phyloP scores from a whole-genome alignment of 768 basidiomycete species.

The Tylopilus subfusipes region DNA sequence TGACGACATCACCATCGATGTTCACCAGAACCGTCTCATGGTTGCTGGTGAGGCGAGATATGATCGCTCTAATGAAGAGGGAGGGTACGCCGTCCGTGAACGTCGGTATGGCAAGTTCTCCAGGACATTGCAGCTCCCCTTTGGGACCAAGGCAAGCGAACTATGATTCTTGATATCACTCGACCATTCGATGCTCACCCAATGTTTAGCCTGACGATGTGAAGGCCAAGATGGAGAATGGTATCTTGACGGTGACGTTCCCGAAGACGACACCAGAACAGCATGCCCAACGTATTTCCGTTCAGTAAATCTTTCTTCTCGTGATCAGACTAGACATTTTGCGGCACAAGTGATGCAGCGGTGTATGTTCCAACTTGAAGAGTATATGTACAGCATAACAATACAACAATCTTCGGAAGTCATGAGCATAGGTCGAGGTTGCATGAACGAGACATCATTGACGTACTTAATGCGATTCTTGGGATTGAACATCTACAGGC shows the following conservation, averaged over 20 bases:
- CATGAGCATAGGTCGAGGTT: too few species aligned
- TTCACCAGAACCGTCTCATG: conserved; percentile 44
- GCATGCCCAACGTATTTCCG: background rate
- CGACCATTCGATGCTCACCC: background rate
- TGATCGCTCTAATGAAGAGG: conserved; percentile 29
- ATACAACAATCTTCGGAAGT: too few species aligned
- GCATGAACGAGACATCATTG: too few species aligned
- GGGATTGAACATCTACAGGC: background rate
- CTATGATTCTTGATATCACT: conserved; percentile 11
- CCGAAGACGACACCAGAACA: conserved; percentile 40
- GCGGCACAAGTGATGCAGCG: too few species aligned
- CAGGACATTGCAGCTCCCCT: conserved; percentile 43
- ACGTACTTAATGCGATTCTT: too few species aligned
- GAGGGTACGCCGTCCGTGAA: conserved; percentile 42
- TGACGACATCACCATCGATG: conserved; percentile 45
- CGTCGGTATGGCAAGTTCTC: conserved; percentile 44
- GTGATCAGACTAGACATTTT: too few species aligned
- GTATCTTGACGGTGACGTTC: conserved; percentile 45
- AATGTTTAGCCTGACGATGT: conserved; percentile 39
- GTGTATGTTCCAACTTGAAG: too few species aligned
- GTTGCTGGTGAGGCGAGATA: conserved; percentile 42
- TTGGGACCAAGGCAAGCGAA: conserved; percentile 48
- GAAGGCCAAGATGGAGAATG: conserved; percentile 46
- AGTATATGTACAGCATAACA: too few species aligned
- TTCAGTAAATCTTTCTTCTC: background rate